These are phyloP conservation scores for Spergularia azorica DNA, from an alignment of 179 eudicot genomes.

Conservation along the genomic window DNA sequence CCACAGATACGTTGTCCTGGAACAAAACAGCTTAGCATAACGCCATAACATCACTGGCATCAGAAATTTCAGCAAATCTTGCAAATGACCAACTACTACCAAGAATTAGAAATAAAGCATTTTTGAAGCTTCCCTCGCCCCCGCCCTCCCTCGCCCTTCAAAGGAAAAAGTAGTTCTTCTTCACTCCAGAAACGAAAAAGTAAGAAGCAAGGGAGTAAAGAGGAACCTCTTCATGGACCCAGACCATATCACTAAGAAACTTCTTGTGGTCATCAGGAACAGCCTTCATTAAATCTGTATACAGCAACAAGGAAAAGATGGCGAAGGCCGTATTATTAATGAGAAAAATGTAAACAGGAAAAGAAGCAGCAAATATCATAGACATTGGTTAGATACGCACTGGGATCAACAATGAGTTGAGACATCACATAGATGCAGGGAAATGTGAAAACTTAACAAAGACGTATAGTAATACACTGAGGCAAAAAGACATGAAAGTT, in stretches of 20 bases:
- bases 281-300: constrained; percentile 64
- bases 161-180: neutral
- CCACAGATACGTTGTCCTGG: constrained; percentile 68
- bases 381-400: neutral
- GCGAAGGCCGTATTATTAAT: neutral
- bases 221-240: constrained; percentile 93
- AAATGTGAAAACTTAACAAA: too few relatives aligned
- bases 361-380: neutral
- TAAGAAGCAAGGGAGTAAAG: constrained; percentile 8
- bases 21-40: neutral
- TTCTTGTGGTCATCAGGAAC: constrained; percentile 88
- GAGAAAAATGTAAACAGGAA: neutral
- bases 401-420: neutral
- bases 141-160: constrained; percentile 47
- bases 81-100: neutral
- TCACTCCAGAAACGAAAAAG: neutral
- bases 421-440: too few relatives aligned
- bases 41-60: too few relatives aligned
- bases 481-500: neutral
- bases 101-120: too few relatives aligned
- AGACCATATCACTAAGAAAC: constrained; percentile 81
- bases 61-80: neutral
- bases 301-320: constrained; percentile 8
- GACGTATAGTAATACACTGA: neutral
- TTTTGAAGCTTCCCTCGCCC: constrained; percentile 29